Conservation (phyloP, 2,329 filamentous ascomycete genomes). For the Acrodontium crateriforme region DNA sequence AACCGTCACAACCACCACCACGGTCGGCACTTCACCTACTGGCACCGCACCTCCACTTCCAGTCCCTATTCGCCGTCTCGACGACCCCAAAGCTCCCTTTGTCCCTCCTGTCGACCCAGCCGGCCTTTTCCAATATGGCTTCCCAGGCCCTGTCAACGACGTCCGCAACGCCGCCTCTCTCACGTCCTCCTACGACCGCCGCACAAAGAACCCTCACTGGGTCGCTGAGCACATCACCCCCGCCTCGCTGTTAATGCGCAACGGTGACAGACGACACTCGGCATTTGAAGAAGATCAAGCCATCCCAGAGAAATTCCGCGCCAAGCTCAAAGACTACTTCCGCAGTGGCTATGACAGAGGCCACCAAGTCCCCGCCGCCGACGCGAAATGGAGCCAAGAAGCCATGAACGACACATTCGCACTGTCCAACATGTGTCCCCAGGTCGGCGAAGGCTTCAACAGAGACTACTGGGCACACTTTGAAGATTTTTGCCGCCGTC, state of each 20-base stretch:
- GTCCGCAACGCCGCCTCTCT: constrained; percentile 63
- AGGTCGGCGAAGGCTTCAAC: constrained; percentile 97
- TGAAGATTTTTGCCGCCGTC: constrained; percentile 83
- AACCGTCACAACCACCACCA: constrained; percentile 17
- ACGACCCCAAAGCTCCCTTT: constrained; percentile 11
- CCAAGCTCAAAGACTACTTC: constrained; percentile 84
- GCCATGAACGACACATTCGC: constrained; percentile 95
- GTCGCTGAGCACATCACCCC: constrained; percentile 89
- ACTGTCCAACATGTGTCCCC: constrained; percentile 93
- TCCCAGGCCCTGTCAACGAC: constrained; percentile 81
- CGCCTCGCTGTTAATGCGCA: constrained; percentile 57
- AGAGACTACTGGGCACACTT: constrained; percentile 99
- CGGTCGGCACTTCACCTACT: constrained; percentile 14
- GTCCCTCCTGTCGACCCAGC: constrained; percentile 32
- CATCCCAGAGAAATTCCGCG: constrained; percentile 78
- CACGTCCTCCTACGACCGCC: constrained; percentile 79
- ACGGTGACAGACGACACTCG: constrained; percentile 74
- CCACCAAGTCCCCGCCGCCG: constrained; percentile 92
- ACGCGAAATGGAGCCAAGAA: constrained; percentile 85
- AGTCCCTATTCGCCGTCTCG: constrained; percentile 13
- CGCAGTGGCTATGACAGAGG: constrained; percentile 90
- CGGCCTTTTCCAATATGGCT: constrained; percentile 48
- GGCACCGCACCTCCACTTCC: constrained; percentile 15
- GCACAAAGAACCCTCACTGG: constrained; percentile 84
- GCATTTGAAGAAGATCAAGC: constrained; percentile 66